These are phyloP conservation scores for Pseudogymnoascus sp. DNA, from an alignment of 2,329 filamentous ascomycete species.

Conservation along the genomic window DNA sequence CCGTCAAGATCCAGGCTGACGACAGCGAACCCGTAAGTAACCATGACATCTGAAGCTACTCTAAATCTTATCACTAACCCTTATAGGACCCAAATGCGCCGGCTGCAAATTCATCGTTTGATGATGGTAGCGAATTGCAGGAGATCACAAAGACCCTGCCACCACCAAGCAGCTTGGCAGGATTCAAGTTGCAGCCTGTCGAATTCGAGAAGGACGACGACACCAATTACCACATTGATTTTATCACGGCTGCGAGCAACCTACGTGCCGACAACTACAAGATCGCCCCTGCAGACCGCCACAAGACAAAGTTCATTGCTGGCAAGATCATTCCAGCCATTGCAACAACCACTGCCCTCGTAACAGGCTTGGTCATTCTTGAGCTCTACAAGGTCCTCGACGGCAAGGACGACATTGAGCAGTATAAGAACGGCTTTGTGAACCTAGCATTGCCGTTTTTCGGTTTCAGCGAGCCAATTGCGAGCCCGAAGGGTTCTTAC, in stretches of 20 bases:
- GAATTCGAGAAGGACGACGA: slow-evolving; percentile 99
- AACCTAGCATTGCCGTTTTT: slow-evolving; percentile 97
- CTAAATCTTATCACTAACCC: slow-evolving; percentile 20
- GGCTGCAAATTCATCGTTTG: slow-evolving; percentile 41
- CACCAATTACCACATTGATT: slow-evolving; percentile 96
- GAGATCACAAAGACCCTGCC: slow-evolving; percentile 67
- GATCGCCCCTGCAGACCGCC: slow-evolving; percentile 82
- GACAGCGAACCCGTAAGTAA: slow-evolving; percentile 74
- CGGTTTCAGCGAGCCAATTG: slow-evolving; percentile 94
- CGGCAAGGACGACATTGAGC: slow-evolving; percentile 91
- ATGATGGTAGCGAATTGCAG: slow-evolving; percentile 70
- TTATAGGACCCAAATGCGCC: slow-evolving; percentile 66
- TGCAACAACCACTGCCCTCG: slow-evolving; percentile 90
- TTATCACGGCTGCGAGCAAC: slow-evolving; percentile 96
- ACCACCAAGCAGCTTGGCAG: slow-evolving; percentile 68
- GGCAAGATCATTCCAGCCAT: slow-evolving; percentile 99
- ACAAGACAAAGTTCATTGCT: slow-evolving; percentile 99
- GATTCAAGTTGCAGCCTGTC: slow-evolving; percentile 83
- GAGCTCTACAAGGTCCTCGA: slow-evolving; percentile 97
- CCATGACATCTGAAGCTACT: background rate
- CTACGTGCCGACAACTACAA: slow-evolving; percentile 97
- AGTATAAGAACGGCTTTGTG: slow-evolving; percentile 99
- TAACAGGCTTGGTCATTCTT: slow-evolving; percentile 85
- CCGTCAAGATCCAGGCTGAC: slow-evolving; percentile 92
- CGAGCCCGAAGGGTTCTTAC: slow-evolving; percentile 88